phyloP scores from a whole-genome alignment of 495 filamentous ascomycete species.

The Lichina pygmaea region DNA sequence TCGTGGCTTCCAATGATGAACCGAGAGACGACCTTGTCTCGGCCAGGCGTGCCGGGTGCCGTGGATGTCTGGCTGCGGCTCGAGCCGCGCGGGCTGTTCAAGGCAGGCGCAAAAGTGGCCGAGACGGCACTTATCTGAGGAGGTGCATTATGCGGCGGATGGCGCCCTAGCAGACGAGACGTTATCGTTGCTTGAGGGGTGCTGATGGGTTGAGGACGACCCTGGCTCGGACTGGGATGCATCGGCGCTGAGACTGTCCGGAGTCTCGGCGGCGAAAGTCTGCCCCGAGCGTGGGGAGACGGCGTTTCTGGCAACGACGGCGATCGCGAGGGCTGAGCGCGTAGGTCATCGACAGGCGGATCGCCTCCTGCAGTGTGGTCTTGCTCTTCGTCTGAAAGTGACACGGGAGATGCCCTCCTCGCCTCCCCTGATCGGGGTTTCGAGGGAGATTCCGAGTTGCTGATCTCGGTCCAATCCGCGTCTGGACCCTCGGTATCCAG shows the following conservation, averaged over 20 bases:
- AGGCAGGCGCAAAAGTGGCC: conserved; percentile 20
- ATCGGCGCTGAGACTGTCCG: neutral
- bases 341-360: neutral
- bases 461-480: conserved; percentile 2
- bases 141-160: conserved; percentile 24
- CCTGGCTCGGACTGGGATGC: neutral
- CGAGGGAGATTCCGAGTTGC: conserved; percentile 2
- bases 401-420: neutral
- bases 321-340: neutral
- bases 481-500: conserved; percentile 2
- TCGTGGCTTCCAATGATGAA: conserved; percentile 3
- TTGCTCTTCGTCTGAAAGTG: neutral
- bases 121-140: conserved; percentile 31
- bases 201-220: neutral
- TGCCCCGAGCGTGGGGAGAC: neutral
- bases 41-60: conserved; percentile 13
- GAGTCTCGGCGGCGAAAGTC: neutral
- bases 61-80: conserved; percentile 13
- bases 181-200: conserved; percentile 19
- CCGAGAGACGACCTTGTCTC: conserved; percentile 3
- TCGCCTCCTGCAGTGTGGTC: neutral
- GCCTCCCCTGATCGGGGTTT: neutral
- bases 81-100: conserved; percentile 13
- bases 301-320: too few relatives aligned
- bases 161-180: conserved; percentile 28